phyloP scores from a whole-genome alignment of 1,284 basidiomycete species.

The Rugosomyces carneus region DNA sequence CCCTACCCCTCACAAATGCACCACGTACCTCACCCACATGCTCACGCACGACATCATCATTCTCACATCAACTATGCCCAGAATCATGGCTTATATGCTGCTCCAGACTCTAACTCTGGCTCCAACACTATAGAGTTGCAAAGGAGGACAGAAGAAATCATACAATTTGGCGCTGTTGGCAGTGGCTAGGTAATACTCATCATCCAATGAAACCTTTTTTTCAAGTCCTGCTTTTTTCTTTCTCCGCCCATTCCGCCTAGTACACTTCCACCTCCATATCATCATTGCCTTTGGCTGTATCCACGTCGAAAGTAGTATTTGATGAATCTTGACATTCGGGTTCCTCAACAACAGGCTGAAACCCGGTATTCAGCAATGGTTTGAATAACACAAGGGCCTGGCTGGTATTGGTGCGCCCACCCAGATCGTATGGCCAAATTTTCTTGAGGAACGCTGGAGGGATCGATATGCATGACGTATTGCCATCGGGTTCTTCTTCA shows the following conservation, averaged over 20 bases:
- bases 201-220: too few relatives aligned
- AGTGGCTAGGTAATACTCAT: slow-evolving; percentile 14
- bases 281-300: slow-evolving; percentile 34
- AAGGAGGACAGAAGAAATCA: slow-evolving; percentile 39
- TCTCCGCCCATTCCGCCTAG: slow-evolving; percentile 4
- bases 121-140: slow-evolving; percentile 32
- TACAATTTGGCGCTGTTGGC: slow-evolving; percentile 38
- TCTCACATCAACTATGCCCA: slow-evolving; percentile 39
- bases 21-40: slow-evolving; percentile 71
- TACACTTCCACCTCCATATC: slow-evolving; percentile 54
- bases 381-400: slow-evolving; percentile 57
- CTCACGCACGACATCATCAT: slow-evolving; percentile 63
- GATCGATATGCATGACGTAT: slow-evolving; percentile 29
- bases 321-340: neutral
- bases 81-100: slow-evolving; percentile 31
- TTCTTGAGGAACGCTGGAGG: slow-evolving; percentile 44
- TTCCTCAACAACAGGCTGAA: slow-evolving; percentile 6
- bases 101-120: slow-evolving; percentile 26
- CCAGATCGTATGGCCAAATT: slow-evolving; percentile 24
- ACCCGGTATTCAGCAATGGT: slow-evolving; percentile 25
- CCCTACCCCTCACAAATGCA: slow-evolving; percentile 59
- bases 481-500: slow-evolving; percentile 33
- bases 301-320: slow-evolving; percentile 1
- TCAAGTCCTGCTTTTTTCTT: slow-evolving; percentile 2
- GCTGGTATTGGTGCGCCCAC: slow-evolving; percentile 20